Evolutionary conservation across 139 green algal genomes (phyloP), one percentile per base, ranked within the genome.

Genomic region (Pseudopediastrum boryanum): DNA sequence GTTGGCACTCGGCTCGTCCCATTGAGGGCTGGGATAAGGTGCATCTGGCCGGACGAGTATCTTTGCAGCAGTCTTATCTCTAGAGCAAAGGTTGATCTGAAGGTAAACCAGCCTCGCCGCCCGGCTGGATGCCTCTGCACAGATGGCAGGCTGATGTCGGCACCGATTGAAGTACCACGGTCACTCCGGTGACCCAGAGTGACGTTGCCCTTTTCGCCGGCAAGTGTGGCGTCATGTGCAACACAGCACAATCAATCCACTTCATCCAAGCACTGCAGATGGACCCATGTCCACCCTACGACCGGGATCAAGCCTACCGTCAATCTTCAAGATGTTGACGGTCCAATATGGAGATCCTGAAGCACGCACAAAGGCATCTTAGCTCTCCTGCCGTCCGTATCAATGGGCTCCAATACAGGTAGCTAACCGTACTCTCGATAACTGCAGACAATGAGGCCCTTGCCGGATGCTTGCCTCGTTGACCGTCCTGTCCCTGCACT

Each of bases 301-400:
- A n/a, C n/a, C n/a, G n/a, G n/a, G n/a, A 19, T 58, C 16, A 16
- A 58, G 48, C 48, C 16, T 19, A 16, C 48, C 48, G 48, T 27
- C 16, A 58, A 27, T 19, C 16, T 19, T 58, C 16, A 19, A 16
- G 19, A 19, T 16, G 48, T 16, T 16, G 48, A 27, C 48, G 48
- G 16, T 16, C 16, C 16, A 58, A 19, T 19, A 80, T 80, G 73
- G 73, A 80, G 8, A 63, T 80, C 19, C 5, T 80, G 27, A 43
- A 61, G 13, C 59, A 59, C 48, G 73, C 59, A 21, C 33, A 43
- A 13, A 59, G 59, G 8, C 59, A 80, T 50, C 19, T 13, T 25
- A 41, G 58, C 63, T 64, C 42, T 9, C 1, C 71, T 19, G 73
- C 73, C 7, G 35, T 79, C 48, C 48, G 48, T 58, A 19, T 19